phyloP scores from a whole-genome alignment of 306 rosid genomes.

The Cucumis sativus region Cucumber_9930_V3 NC_026659.2:2460501-2461000 shows the following conservation, averaged over 20 bases:
- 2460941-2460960: too few species aligned
- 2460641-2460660: conserved; percentile 5
- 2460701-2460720: conserved; percentile 13
- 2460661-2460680: conserved; percentile 3
- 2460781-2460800: conserved; percentile 5
- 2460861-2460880: conserved; percentile 24
- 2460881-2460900: conserved; percentile 19
- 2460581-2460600: conserved; percentile 20
- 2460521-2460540: not conserved
- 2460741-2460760: conserved; percentile 21
- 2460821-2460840: conserved; percentile 16
- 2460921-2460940: not conserved
- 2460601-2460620: conserved; percentile 2
- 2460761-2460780: conserved; percentile 14
- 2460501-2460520: not conserved
- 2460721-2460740: conserved; percentile 14
- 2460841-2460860: conserved; percentile 20
- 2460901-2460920: not conserved
- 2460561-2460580: conserved; percentile 17
- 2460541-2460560: conserved; percentile 16
- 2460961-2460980: too few species aligned
- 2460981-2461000: too few species aligned
- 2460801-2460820: conserved; percentile 11
- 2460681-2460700: conserved; percentile 22
- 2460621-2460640: conserved; percentile 17